Evolutionary conservation across 106 monocot genomes (phyloP).

Genomic region (Apostasia shenzhenica): DNA sequence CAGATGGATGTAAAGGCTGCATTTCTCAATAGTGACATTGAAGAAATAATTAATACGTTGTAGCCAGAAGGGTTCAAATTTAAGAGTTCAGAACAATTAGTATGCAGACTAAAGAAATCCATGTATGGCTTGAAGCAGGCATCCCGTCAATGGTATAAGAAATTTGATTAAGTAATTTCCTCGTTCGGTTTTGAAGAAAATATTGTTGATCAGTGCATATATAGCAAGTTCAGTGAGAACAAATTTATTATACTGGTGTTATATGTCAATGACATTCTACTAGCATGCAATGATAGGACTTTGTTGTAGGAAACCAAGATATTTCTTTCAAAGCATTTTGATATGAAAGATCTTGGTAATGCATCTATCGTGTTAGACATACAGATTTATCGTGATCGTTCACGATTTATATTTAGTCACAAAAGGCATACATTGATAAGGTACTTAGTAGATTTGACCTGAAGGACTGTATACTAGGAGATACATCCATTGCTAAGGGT

Average conservation of each 20-base stretch:
- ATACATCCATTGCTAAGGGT: background rate
- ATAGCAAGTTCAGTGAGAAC: background rate
- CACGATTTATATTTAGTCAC: background rate
- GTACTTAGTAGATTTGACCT: background rate
- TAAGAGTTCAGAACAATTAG: no score
- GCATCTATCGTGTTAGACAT: background rate
- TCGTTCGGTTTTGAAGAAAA: conserved; percentile 2
- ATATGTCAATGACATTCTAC: conserved; percentile 4
- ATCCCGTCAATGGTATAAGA: no score
- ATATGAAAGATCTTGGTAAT: conserved; percentile 3
- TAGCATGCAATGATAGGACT: background rate
- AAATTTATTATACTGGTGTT: conserved; percentile 2
- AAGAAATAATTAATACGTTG: background rate
- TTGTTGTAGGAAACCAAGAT: background rate
- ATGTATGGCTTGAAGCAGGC: no score
- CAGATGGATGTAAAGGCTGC: conserved; percentile 7
- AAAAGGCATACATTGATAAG: background rate
- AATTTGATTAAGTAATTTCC: no score
- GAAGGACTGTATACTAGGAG: background rate
- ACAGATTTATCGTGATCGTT: background rate
- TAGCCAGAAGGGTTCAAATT: no score
- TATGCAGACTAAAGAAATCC: no score
- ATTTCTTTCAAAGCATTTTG: background rate
- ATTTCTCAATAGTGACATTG: background rate
- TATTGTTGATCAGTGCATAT: conserved; percentile 6